Percentiles rank a stretch among this genome's conserved stretches.
These are phyloP conservation scores for Coemansia interrupta DNA, from an alignment of 192 early-diverging fungal species.

Conservation along the genomic window DNA sequence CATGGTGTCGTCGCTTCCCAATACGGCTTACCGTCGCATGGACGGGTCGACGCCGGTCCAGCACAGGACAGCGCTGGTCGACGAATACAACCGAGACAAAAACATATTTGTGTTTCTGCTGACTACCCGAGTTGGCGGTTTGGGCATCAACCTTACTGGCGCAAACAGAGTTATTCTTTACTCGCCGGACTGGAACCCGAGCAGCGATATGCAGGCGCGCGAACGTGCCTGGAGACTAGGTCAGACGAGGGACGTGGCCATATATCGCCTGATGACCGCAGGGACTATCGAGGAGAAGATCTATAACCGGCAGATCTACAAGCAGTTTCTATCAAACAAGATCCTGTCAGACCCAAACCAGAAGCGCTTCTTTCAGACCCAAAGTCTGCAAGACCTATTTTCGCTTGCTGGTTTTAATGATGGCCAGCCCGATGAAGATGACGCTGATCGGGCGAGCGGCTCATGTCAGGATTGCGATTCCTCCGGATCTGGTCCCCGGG, in stretches of 20 bases:
- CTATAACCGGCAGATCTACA: conserved; percentile 96
- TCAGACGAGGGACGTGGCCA: conserved; percentile 80
- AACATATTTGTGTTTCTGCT: conserved; percentile 84
- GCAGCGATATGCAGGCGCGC: conserved; percentile 90
- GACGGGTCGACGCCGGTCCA: conserved; percentile 93
- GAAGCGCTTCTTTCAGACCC: conserved; percentile 83
- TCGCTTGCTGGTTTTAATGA: conserved; percentile 56
- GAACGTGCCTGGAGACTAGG: conserved; percentile 95
- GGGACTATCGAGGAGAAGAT: conserved; percentile 96
- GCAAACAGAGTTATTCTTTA: conserved; percentile 91
- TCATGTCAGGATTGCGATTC: not conserved
- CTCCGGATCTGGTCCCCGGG: not conserved
- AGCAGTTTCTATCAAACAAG: conserved; percentile 95
- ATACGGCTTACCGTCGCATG: conserved; percentile 79
- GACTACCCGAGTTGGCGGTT: conserved; percentile 96
- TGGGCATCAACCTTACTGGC: conserved; percentile 92
- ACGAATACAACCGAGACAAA: conserved; percentile 75
- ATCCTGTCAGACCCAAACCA: conserved; percentile 88
- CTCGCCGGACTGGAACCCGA: conserved; percentile 99
- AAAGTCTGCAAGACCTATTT: conserved; percentile 84
- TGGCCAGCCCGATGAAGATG: conserved; percentile 1
- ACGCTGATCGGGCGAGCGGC: conserved; percentile 9
- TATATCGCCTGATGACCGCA: conserved; percentile 93
- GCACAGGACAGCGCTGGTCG: conserved; percentile 76
- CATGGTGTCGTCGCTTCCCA: conserved; percentile 55